Evolutionary conservation across 2,329 filamentous ascomycete species (phyloP), one percentile per base, ranked within the genome.

Genomic region (Verticillium dahliae): DNA sequence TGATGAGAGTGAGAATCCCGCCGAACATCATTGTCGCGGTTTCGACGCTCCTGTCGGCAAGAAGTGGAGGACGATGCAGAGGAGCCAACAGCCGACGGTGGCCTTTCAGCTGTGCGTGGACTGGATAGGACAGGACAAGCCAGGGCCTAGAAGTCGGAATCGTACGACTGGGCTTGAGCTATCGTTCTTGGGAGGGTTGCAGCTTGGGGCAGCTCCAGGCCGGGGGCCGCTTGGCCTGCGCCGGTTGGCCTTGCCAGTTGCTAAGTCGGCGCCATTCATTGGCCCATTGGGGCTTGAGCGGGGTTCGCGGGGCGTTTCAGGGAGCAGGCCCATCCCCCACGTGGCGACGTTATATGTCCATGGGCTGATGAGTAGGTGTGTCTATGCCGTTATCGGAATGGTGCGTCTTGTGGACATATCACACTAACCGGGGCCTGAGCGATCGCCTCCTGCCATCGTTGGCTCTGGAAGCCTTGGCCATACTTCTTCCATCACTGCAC

Each of bases 1-100:
- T 62, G 55, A 67, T 68, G 50, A 75, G 65, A 14, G 73, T 65
- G 54, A 72, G 56, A 22, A 64, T 15, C 6, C 45, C 62, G 57
- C 59, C 62, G 52, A 62, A 60, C 62, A 68, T 62, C 38, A 52
- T 61, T 56, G 22, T 57, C 22, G 54, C 50, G 50, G 64, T 59
- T 68, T 70, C 69, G 66, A 59, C 62, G 61, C 45, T 59, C 58
- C 33, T 56, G 45, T 10, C 45, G 34, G 55, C 55, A 59, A 62
- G 58, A 11, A 45, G 60, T 58, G 18, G 57, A 18, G 54, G 13
- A 37, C 22, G 9, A 34, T 7, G 58, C n/a, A 41, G 35, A 57
- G 15, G 14, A 33, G 22, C 50, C 27, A 39, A 33, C 31, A 37
- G 45, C 45, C 45, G 45, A 50, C 41, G 56, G 58, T 61, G 60